Base-by-base conservation (phyloP, 495 filamentous ascomycete species). In the Cairneyella variabilis region DNA sequence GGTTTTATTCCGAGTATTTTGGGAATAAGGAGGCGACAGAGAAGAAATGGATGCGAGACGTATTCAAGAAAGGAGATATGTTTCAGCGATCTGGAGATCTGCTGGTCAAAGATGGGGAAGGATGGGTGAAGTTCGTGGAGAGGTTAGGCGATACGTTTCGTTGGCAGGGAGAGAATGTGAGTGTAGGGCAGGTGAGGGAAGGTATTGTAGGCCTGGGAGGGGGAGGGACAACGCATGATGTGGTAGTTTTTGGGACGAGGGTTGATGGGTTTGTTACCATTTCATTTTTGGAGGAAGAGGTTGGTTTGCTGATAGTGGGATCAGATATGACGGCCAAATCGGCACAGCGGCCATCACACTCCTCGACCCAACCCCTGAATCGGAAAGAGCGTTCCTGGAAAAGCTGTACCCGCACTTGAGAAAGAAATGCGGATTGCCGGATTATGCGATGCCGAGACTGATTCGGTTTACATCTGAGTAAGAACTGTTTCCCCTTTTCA, bases 211-310 rank as follows among this genome's bases (percentile, higher is more conserved):
- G 54, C n/a, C 70, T 74, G 46, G 59, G 65, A 2, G 66, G 64
- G 28, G 28, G 28, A 14, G 28, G 6, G 6, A 7, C 28, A 9
- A 66, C 75, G n/a, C 66, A 72, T 39, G 74, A 76, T 58, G 73
- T 73, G 8, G 66, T 74, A 25, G 71, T 76, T 2, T 77, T 72
- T 54, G 74, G 74, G 18, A 70, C 75, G 7, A 73, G 68, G 30
- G 51, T 76, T 16, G 44, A 32, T 14, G 62, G 66, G 71, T 74
- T 64, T 32, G 68, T 64, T 34, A 34, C 8, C 8, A 34, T 8
- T 14, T 8, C 14, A 14, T 8, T 8, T 8, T 34, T 34, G 30
- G 30, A 34, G 30, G 30, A 34, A 14, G 30, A 34, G 8, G 8
- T 14, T 34, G 30, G 14, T 14, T 34, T 34, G 30, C 30, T 34